Conservation (phyloP, 2,329 filamentous ascomycete genomes). For the Cladosporium sp. region DNA sequence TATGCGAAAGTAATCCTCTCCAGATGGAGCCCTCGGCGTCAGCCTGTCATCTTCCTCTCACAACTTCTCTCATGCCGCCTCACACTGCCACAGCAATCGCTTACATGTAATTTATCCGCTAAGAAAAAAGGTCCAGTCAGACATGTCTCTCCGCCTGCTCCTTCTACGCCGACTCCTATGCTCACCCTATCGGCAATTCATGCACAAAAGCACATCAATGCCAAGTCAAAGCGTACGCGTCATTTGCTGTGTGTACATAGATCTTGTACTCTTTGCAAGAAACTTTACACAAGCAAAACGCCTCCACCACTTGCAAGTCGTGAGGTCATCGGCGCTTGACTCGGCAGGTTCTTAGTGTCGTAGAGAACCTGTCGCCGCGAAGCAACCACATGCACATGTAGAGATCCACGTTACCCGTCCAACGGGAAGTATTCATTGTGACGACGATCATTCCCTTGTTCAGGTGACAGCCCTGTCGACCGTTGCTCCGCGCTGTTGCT, state of each 20-base stretch:
- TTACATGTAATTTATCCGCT: not conserved
- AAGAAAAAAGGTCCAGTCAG: not conserved
- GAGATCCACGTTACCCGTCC: conserved; percentile 2
- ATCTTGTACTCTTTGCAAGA: not conserved
- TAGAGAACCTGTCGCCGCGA: not conserved
- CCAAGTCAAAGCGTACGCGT: conserved; percentile 11
- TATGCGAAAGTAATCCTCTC: not conserved
- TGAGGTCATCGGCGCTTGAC: not conserved
- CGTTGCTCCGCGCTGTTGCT: not conserved
- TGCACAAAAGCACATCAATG: not conserved
- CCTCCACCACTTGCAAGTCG: not conserved
- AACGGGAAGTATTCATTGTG: not conserved
- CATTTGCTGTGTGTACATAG: not conserved
- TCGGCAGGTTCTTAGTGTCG: not conserved
- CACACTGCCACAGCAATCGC: not conserved
- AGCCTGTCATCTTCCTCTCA: not conserved
- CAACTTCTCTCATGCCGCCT: not conserved
- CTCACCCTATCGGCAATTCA: not conserved
- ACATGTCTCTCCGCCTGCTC: not conserved
- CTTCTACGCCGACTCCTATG: not conserved
- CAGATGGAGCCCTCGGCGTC: not conserved
- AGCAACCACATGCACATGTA: not conserved
- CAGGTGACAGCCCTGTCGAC: not conserved
- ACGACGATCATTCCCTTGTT: not conserved
- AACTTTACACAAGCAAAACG: not conserved